Base-by-base conservation (phyloP, 2,329 filamentous ascomycete genomes). In the Pseudogymnoascus sp. region DNA sequence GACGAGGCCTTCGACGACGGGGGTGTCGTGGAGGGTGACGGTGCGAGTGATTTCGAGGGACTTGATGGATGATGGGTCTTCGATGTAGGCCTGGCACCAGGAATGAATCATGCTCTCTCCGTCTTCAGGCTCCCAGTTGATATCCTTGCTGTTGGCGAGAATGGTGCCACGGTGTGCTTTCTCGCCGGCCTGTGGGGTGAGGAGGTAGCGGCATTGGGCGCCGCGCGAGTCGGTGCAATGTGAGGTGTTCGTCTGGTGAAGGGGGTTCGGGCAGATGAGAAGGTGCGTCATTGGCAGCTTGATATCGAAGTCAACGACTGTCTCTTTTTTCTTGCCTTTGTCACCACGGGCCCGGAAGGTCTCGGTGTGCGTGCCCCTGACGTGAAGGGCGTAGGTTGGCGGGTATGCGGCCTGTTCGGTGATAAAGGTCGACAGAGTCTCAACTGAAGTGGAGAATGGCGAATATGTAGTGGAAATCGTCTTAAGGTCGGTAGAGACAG, bases 21-120 rank as follows among this genome's bases (percentile, higher is more conserved):
- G 77, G 63, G 81, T 78, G 70, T 91, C 83, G 72, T 89, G 83
- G 21, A 88, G 87, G 0, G 78, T 73, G 60, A 91, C 77, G 33
- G 75, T 75, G 8, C 83, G 78, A 66, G 76, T 75, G 19, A 87
- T 74, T 1, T 74, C 70, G 67, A 88, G 84, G 50, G 74, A 78
- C 70, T 87, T 87, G 35, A 90, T 77, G 8, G 77, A 77, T 0
- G 83, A 78, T 21, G 78, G 76, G 67, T 81, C 84, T 2, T 81
- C 81, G 69, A 84, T 87, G 75, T 85, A 93, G 40, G 82, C 80
- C 64, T 87, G 82, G 69, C 87, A 90, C 88, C 89, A 92, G 64
- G 63, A 61, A 19, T 33, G 35, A 15, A 70, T 53, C 31, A 66
- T 65, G 31, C 68, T 63, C 61, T 57, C 65, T 21, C 71, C 69